These are phyloP conservation scores for Fusarium musae DNA, from an alignment of 2,329 filamentous ascomycete species.

Conservation along the genomic window DNA sequence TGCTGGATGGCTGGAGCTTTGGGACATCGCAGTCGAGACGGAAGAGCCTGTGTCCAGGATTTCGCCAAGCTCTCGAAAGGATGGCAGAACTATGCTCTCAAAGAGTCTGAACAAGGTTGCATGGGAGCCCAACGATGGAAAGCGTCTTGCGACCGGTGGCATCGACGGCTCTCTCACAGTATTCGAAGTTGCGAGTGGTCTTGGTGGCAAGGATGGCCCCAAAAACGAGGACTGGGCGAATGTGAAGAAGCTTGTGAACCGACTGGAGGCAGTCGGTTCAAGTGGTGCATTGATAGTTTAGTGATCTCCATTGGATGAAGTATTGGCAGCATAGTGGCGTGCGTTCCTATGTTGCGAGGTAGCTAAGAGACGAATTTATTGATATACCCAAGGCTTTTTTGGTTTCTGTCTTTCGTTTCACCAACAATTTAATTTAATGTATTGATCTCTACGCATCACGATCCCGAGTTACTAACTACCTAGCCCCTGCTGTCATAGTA, in stretches of 20 bases:
- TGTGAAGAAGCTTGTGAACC: slow-evolving; percentile 88
- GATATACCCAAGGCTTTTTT: slow-evolving; percentile 39
- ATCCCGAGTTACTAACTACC: no score
- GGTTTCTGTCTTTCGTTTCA: neutral
- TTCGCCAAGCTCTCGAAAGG: slow-evolving; percentile 73
- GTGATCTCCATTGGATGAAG: slow-evolving; percentile 26
- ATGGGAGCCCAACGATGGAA: slow-evolving; percentile 92
- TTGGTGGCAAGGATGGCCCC: slow-evolving; percentile 85
- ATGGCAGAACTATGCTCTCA: slow-evolving; percentile 75
- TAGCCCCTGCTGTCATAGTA: neutral
- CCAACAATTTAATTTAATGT: neutral
- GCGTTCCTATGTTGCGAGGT: slow-evolving; percentile 31
- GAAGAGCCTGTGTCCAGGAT: slow-evolving; percentile 90
- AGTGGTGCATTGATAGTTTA: slow-evolving; percentile 59
- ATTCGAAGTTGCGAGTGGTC: slow-evolving; percentile 86
- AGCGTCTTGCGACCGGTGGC: slow-evolving; percentile 87
- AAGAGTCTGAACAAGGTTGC: slow-evolving; percentile 93
- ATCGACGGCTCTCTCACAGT: slow-evolving; percentile 91
- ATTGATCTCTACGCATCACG: neutral
- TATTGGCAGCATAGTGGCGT: slow-evolving; percentile 29
- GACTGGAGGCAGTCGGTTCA: slow-evolving; percentile 72
- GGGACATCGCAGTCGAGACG: slow-evolving; percentile 92
- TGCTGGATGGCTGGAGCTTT: slow-evolving; percentile 90
- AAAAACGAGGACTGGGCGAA: slow-evolving; percentile 91
- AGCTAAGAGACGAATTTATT: slow-evolving; percentile 28